Conservation (phyloP, 1,284 basidiomycete species). For the Tylopilus sp. region DNA sequence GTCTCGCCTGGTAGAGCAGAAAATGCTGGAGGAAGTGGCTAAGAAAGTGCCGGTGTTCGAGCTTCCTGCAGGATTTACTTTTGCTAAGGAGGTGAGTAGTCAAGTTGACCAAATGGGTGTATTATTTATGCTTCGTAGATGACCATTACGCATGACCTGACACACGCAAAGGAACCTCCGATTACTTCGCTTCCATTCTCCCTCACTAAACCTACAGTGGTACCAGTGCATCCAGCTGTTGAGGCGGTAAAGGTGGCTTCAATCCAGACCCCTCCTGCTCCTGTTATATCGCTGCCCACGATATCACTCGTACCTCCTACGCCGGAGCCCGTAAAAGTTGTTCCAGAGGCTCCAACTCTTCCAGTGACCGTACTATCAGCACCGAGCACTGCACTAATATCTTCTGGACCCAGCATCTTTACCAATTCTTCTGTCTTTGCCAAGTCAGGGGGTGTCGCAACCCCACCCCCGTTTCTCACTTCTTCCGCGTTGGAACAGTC, state of each 20-base stretch:
- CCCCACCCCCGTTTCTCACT: constrained; percentile 9
- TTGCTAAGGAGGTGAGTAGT: constrained; percentile 56
- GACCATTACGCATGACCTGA: constrained; percentile 35
- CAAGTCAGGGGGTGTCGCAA: constrained; percentile 22
- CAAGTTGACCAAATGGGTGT: neutral
- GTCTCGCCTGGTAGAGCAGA: constrained; percentile 40
- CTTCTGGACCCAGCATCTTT: constrained; percentile 49
- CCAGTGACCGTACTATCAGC: constrained; percentile 2
- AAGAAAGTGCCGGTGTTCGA: constrained; percentile 55
- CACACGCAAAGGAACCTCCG: constrained; percentile 60
- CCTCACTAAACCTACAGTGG: constrained; percentile 40
- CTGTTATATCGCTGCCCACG: constrained; percentile 14
- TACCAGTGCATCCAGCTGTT: constrained; percentile 1
- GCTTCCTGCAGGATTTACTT: constrained; percentile 61
- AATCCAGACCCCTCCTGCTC: constrained; percentile 1
- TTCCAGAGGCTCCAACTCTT: constrained; percentile 18
- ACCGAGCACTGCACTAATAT: constrained; percentile 5
- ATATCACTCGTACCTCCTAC: constrained; percentile 33
- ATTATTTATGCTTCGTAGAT: constrained; percentile 24
- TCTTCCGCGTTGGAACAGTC: constrained; percentile 7
- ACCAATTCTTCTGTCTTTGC: constrained; percentile 36
- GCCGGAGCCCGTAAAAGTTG: constrained; percentile 22
- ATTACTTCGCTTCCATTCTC: constrained; percentile 64
- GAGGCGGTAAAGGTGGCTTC: constrained; percentile 5
- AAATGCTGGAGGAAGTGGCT: constrained; percentile 48